phyloP scores from a whole-genome alignment of 805 yeast genomes.

The Starmerella tilneyi region DNA sequence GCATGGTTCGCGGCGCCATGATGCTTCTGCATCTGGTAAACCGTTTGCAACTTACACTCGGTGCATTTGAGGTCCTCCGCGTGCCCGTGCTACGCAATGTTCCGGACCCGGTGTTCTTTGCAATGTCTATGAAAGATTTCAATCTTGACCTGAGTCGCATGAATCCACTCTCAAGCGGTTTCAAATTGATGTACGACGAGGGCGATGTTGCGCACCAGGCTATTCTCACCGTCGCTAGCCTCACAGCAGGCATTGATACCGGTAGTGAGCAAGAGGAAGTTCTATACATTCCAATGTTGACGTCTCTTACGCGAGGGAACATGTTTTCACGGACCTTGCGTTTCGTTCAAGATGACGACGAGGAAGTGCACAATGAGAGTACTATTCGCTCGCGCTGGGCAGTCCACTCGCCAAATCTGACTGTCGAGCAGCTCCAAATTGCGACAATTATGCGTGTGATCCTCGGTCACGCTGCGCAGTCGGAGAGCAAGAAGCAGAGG shows the following conservation, averaged over 20 bases:
- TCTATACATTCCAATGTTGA: conserved; percentile 33
- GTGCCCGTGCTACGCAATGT: conserved; percentile 24
- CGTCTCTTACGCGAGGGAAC: conserved; percentile 31
- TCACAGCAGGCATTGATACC: conserved; percentile 30
- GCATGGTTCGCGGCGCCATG: conserved; percentile 8
- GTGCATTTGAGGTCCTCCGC: conserved; percentile 28
- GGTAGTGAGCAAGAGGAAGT: conserved; percentile 32
- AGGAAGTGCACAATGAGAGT: conserved; percentile 25
- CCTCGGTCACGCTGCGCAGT: conserved; percentile 6
- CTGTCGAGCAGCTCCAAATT: conserved; percentile 32
- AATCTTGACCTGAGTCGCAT: conserved; percentile 33
- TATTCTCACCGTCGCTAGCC: conserved; percentile 30
- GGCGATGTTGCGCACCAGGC: conserved; percentile 36
- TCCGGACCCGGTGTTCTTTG: conserved; percentile 21
- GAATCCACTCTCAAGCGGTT: conserved; percentile 34
- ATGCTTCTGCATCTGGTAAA: conserved; percentile 30
- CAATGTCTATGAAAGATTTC: conserved; percentile 30
- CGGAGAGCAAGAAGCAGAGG: neutral
- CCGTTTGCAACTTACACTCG: conserved; percentile 32
- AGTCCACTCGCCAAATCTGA: conserved; percentile 33
- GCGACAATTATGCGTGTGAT: conserved; percentile 28
- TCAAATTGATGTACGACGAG: conserved; percentile 30
- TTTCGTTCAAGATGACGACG: conserved; percentile 25
- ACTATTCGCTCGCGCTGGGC: conserved; percentile 29
- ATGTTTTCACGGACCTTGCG: conserved; percentile 31